A percentile compares a stretch with the other conserved stretches of the same genome.
Conservation (phyloP, 768 basidiomycete genomes). For the Leccinum boreale region DNA sequence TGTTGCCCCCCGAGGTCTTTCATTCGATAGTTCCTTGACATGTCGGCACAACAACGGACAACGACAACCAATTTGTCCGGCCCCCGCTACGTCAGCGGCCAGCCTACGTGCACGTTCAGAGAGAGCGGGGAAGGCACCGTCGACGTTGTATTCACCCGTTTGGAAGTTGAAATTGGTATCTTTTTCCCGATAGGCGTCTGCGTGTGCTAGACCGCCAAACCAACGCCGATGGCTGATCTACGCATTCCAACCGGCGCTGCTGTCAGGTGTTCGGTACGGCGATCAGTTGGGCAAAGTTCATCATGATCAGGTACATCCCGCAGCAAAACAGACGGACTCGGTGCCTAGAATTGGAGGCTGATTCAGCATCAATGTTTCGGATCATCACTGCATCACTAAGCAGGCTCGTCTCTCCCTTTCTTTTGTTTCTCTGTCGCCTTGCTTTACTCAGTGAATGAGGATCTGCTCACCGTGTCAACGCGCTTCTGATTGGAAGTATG, state of each 20-base stretch:
- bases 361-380: neutral
- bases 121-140: neutral
- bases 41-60: no score
- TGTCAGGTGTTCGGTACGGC: neutral
- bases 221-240: neutral
- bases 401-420: neutral
- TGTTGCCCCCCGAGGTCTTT: no score
- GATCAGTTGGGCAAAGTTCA: neutral
- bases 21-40: no score
- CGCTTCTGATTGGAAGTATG: neutral
- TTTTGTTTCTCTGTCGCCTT: neutral
- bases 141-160: neutral
- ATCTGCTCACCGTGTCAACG: neutral
- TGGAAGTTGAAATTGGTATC: no score
- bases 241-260: neutral
- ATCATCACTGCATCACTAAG: neutral
- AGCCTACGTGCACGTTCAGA: no score
- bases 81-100: no score
- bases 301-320: neutral
- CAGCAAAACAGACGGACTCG: neutral
- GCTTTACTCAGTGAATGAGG: neutral
- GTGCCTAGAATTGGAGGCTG: neutral
- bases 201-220: neutral
- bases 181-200: neutral
- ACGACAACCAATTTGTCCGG: no score